Conservation (phyloP, 1,284 basidiomycete genomes). For the Heterobasidion occidentale region DNA sequence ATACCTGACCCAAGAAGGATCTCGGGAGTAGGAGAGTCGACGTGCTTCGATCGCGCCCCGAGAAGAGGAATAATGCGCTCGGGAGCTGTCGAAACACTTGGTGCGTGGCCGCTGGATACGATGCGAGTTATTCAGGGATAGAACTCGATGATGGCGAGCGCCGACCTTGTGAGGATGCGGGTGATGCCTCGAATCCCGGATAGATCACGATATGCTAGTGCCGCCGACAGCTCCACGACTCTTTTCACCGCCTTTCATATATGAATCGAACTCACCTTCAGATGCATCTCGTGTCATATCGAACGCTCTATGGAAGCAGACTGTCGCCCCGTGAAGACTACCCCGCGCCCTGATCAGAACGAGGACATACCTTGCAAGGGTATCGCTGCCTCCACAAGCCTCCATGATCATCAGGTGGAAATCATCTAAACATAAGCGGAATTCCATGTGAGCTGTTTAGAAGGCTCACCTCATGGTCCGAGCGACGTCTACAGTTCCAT, state of each 20-base stretch:
- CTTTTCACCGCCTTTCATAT: too few relatives aligned
- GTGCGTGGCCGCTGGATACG: conserved; percentile 41
- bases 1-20: conserved; percentile 74
- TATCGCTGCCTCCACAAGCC: conserved; percentile 49
- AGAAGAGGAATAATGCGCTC: conserved; percentile 36
- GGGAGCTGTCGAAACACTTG: conserved; percentile 34
- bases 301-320: conserved; percentile 80
- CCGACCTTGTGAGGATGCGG: conserved; percentile 69
- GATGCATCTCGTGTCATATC: conserved; percentile 59
- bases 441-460: neutral
- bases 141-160: neutral
- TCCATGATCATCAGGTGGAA: conserved; percentile 17
- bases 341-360: neutral
- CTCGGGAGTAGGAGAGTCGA: conserved; percentile 12
- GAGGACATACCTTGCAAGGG: conserved; percentile 51
- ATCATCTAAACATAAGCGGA: neutral
- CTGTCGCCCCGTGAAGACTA: conserved; percentile 25
- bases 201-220: conserved; percentile 46
- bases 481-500: conserved; percentile 54
- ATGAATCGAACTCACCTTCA: conserved; percentile 32
- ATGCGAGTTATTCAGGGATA: conserved; percentile 9
- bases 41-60: conserved; percentile 6
- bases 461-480: conserved; percentile 39
- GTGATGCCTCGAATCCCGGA: conserved; percentile 53
- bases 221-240: neutral